phyloP scores from a whole-genome alignment of 2,329 filamentous ascomycete genomes.

The Emmonsiellopsis sp. region DNA sequence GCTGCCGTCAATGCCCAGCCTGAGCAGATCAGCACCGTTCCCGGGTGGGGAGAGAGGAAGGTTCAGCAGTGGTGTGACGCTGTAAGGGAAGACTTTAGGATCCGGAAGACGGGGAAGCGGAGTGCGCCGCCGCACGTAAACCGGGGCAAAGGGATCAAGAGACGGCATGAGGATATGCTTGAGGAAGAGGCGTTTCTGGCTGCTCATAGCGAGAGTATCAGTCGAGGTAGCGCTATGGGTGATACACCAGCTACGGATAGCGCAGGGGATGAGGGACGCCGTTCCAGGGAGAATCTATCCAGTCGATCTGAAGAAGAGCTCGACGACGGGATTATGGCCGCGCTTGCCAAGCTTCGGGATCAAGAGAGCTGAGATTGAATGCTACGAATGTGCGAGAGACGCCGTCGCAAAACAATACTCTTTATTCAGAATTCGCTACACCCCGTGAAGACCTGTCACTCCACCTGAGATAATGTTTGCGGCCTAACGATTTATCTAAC shows the following conservation, averaged over 20 bases:
- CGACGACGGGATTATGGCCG: conserved; percentile 51
- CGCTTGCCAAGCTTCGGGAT: conserved; percentile 46
- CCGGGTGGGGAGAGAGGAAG: conserved; percentile 93
- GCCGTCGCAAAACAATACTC: too few relatives aligned
- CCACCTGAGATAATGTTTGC: too few relatives aligned
- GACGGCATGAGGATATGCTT: background rate
- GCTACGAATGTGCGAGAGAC: too few relatives aligned
- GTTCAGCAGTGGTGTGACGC: conserved; percentile 75
- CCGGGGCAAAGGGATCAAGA: conserved; percentile 9
- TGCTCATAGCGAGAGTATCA: conserved; percentile 15
- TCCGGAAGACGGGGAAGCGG: conserved; percentile 58
- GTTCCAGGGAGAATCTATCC: background rate
- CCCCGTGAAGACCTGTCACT: too few relatives aligned
- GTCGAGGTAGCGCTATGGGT: conserved; percentile 5
- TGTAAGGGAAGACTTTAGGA: conserved; percentile 76
- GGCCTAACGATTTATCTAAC: too few relatives aligned
- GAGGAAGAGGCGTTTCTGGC: conserved; percentile 22
- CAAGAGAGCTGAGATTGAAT: conserved; percentile 17
- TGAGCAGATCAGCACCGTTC: conserved; percentile 75
- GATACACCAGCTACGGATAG: background rate
- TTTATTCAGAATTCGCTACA: too few relatives aligned
- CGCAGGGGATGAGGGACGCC: background rate
- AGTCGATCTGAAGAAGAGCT: conserved; percentile 27
- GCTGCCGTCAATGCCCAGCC: conserved; percentile 79
- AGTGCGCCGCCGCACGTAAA: conserved; percentile 22